Base-by-base conservation (phyloP, 306 rosid genomes). In the Arachis hypogaea region DNA sequence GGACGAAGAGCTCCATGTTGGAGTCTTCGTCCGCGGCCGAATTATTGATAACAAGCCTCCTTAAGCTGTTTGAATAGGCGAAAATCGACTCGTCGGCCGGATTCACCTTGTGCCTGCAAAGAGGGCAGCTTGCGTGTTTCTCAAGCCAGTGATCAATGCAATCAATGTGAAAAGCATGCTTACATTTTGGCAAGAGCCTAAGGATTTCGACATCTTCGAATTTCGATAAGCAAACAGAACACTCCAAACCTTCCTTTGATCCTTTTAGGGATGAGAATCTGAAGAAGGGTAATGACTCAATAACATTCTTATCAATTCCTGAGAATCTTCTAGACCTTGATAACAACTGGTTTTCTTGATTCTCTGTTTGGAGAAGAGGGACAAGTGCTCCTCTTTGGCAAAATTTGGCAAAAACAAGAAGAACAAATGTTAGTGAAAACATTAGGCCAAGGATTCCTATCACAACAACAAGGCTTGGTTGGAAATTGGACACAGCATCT, bases 241-340 rank as follows among this genome's bases (percentile, higher is more conserved):
- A 95, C 76, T 95, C 99, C 0, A 95, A 88, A 2, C 98, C 99
- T 68, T 90, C 92, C 45, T 71, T 95, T 29, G 98, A 86, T 1
- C 99, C 99, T 77, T 76, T 89, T 10, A 94, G 89, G 8, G 93
- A 82, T 44, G 98, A 92, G 75, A 95, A 95, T 84, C 86, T 82
- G 59, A 95, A 95, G 83, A 85, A 92, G n/a, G 99, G 99, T 40
- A 95, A 96, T 49, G 99, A 89, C 69, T 95, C 98, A n/a, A 95
- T 83, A 29, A 80, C 87, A 14, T 89, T 83, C 81, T 90, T 95
- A 50, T 92, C 97, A 28, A 95, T 83, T 11, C 99, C 99, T 0
- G 95, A 94, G 63, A 84, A 84, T 47, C 93, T 82, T 47, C 93
- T 82, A 12, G 93, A 81, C 76, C 93, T 92, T 72, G 86, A 73